Evolutionary conservation across 2,329 filamentous ascomycete species (phyloP).

Genomic region (Talaromyces rugulosus): DNA sequence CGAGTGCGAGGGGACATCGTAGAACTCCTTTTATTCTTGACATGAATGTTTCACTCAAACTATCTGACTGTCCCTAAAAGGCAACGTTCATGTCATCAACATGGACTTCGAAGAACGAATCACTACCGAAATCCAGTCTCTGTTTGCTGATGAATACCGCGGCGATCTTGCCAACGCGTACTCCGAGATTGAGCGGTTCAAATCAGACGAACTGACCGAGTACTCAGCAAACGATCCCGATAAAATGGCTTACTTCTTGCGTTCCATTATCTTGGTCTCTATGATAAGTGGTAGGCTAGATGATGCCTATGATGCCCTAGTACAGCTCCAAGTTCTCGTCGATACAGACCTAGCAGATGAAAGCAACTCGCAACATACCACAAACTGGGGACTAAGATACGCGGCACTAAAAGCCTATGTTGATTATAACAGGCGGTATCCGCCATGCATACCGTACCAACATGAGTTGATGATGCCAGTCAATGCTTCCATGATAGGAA

Average conservation of each 20-base stretch:
- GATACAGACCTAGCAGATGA: background rate
- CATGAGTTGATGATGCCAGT: constrained; percentile 18
- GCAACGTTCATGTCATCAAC: background rate
- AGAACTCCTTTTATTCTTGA: background rate
- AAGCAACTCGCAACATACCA: constrained; percentile 6
- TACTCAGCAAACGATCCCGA: constrained; percentile 4
- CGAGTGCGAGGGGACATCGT: background rate
- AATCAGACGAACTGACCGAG: background rate
- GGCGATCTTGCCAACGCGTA: constrained; percentile 18
- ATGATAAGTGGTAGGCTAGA: constrained; percentile 16
- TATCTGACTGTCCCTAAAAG: background rate
- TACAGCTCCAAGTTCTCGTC: constrained; percentile 12
- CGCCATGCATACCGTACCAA: constrained; percentile 19
- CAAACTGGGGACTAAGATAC: constrained; percentile 22
- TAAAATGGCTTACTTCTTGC: constrained; percentile 17
- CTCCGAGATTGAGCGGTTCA: constrained; percentile 13
- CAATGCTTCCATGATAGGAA: constrained; percentile 13
- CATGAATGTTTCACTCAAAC: background rate
- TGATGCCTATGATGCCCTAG: constrained; percentile 16
- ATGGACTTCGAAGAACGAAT: constrained; percentile 13
- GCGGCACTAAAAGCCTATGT: constrained; percentile 17
- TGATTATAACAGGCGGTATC: constrained; percentile 19
- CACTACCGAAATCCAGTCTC: constrained; percentile 15
- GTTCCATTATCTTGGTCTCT: constrained; percentile 15
- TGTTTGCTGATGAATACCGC: constrained; percentile 20